Evolutionary conservation across 164 flowering plant genomes (phyloP).

Genomic region (Umbellularia californica): DNA sequence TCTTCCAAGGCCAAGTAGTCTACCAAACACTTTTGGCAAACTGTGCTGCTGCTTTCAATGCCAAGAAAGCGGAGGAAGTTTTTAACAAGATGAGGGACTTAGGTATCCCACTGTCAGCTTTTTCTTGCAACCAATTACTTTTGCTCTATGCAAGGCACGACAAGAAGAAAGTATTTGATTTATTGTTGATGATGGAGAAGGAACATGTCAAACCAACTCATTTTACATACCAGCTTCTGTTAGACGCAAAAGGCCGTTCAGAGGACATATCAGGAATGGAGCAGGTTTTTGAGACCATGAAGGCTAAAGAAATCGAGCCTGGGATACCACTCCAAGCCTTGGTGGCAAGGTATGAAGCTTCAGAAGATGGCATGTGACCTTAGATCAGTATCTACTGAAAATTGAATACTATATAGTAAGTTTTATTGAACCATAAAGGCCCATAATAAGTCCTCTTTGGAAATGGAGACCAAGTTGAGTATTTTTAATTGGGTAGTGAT

Average conservation of each 20-base stretch:
- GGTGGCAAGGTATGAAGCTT: constrained; percentile 27
- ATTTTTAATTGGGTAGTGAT: too few relatives aligned
- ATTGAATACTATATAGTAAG: too few relatives aligned
- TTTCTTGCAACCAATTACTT: constrained; percentile 78
- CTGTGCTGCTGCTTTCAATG: constrained; percentile 32
- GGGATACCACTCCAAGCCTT: constrained; percentile 26
- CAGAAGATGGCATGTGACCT: too few relatives aligned
- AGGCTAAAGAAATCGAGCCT: constrained; percentile 61
- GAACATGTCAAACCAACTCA: constrained; percentile 58
- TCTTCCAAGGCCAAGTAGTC: constrained; percentile 55
- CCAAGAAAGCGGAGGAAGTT: constrained; percentile 64
- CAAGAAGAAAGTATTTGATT: constrained; percentile 75
- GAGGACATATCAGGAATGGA: constrained; percentile 83
- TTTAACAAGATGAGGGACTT: constrained; percentile 78
- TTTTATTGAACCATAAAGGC: too few relatives aligned
- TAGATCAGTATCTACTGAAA: too few relatives aligned
- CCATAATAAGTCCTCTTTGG: too few relatives aligned
- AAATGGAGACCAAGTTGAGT: too few relatives aligned
- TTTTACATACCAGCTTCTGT: constrained; percentile 60
- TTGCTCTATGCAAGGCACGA: constrained; percentile 66
- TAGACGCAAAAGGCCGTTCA: constrained; percentile 62
- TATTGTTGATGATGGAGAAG: constrained; percentile 74
- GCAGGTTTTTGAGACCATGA: constrained; percentile 71
- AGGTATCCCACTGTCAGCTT: constrained; percentile 47
- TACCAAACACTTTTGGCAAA: constrained; percentile 70